These are phyloP conservation scores for Lipomyces orientalis DNA, from an alignment of 805 yeast genomes.

Conservation along the genomic window DNA sequence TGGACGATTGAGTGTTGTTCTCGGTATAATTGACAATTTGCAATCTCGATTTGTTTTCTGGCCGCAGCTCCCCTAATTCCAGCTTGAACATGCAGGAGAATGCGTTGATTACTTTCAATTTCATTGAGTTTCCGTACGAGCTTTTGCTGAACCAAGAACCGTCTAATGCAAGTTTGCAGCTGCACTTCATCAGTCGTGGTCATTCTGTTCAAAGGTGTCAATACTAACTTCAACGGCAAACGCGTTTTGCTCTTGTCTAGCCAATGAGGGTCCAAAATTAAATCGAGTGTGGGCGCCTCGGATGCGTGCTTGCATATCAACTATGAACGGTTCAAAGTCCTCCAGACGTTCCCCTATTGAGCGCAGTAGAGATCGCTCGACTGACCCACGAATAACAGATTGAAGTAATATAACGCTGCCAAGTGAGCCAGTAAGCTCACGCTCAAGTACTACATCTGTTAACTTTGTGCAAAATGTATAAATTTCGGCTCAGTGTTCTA, in stretches of 20 bases:
- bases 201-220: neutral
- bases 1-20: conserved; percentile 36
- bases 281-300: conserved; percentile 33
- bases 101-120: conserved; percentile 38
- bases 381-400: conserved; percentile 29
- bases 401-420: conserved; percentile 24
- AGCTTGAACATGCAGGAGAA: conserved; percentile 37
- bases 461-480: neutral
- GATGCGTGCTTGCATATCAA: conserved; percentile 39
- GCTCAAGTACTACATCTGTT: conserved; percentile 9
- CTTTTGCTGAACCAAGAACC: conserved; percentile 16
- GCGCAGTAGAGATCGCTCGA: conserved; percentile 23
- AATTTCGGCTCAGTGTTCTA: neutral
- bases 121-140: conserved; percentile 43
- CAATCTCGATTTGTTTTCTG: conserved; percentile 29
- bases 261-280: neutral
- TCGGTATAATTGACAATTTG: conserved; percentile 17
- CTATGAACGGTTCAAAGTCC: neutral
- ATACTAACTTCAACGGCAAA: neutral
- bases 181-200: neutral
- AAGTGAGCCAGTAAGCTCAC: conserved; percentile 10
- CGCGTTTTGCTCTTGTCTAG: conserved; percentile 1
- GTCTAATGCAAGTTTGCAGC: conserved; percentile 22
- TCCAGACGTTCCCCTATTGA: conserved; percentile 13
- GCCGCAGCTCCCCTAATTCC: conserved; percentile 54